A percentile compares a stretch with the other conserved stretches of the same genome.
phyloP scores from a whole-genome alignment of 805 yeast genomes.

The Lachancea quebecensis region DNA sequence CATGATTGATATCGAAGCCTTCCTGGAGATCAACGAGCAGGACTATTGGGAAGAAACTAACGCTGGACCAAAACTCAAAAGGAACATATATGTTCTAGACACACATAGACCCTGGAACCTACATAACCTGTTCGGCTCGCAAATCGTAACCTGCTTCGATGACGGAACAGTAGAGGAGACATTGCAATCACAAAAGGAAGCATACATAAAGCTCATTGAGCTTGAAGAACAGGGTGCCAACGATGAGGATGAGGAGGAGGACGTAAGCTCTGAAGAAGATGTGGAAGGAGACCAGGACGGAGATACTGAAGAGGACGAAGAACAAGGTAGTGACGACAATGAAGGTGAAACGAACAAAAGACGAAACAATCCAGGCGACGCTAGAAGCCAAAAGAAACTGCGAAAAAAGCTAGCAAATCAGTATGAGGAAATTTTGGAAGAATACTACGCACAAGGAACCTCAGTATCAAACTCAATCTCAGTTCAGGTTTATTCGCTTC shows the following conservation, averaged over 20 bases:
- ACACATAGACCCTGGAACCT: constrained; percentile 96
- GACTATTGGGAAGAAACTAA: constrained; percentile 37
- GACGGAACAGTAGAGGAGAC: constrained; percentile 70
- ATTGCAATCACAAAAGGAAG: constrained; percentile 47
- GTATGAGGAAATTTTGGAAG: constrained; percentile 53
- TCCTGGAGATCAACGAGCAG: constrained; percentile 55
- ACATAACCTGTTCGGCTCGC: constrained; percentile 83
- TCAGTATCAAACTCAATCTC: constrained; percentile 69
- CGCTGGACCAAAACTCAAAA: constrained; percentile 29
- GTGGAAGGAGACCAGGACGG: constrained; percentile 31
- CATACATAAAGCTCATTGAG: constrained; percentile 50
- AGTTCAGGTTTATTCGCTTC: constrained; percentile 69
- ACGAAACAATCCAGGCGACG: constrained; percentile 18
- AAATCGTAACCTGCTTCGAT: constrained; percentile 71
- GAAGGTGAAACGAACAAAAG: constrained; percentile 20
- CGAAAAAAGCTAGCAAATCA: constrained; percentile 38
- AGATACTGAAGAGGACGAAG: constrained; percentile 29
- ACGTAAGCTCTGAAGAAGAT: constrained; percentile 31
- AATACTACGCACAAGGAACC: constrained; percentile 80
- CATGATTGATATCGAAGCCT: constrained; percentile 73
- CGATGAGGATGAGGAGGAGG: constrained; percentile 30
- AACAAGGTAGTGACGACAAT: constrained; percentile 17
- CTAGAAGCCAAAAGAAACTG: constrained; percentile 31
- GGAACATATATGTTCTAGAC: constrained; percentile 77
- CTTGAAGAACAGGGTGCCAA: constrained; percentile 30